Percentiles rank a stretch among this genome's conserved stretches.
phyloP scores from a whole-genome alignment of 2,329 filamentous ascomycete genomes.

The Decorospora gaudefroyi region DNA sequence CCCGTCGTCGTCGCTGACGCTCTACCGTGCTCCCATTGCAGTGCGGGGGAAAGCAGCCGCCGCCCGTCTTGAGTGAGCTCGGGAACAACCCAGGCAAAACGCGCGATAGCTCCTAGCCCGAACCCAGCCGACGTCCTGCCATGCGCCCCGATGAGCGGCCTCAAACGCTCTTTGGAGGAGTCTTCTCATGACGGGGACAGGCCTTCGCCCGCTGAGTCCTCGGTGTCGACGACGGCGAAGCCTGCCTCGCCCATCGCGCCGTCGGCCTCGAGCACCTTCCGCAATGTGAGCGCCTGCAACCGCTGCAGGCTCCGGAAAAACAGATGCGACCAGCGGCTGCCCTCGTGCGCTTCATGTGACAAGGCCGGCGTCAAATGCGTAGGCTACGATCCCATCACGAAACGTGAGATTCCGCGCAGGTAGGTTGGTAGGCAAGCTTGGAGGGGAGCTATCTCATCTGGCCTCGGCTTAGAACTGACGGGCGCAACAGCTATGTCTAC shows the following conservation, averaged over 20 bases:
- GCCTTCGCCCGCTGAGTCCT: slow-evolving; percentile 35
- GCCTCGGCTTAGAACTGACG: slow-evolving; percentile 13
- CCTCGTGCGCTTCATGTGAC: slow-evolving; percentile 87
- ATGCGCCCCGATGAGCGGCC: slow-evolving; percentile 48
- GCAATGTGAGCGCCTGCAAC: slow-evolving; percentile 85
- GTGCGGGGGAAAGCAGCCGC: slow-evolving; percentile 25
- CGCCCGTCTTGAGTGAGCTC: slow-evolving; percentile 5
- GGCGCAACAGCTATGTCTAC: slow-evolving; percentile 74
- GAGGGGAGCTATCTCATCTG: slow-evolving; percentile 2
- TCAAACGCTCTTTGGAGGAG: slow-evolving; percentile 49
- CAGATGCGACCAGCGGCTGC: slow-evolving; percentile 88
- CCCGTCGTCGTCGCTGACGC: slow-evolving; percentile 13
- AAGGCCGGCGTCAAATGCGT: slow-evolving; percentile 92
- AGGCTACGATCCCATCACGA: slow-evolving; percentile 94
- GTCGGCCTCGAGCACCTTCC: slow-evolving; percentile 46
- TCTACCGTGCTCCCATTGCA: slow-evolving; percentile 12
- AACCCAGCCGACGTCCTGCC: slow-evolving; percentile 28
- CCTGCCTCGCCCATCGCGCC: slow-evolving; percentile 39
- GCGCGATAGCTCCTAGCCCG: slow-evolving; percentile 13
- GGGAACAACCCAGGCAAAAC: slow-evolving; percentile 3
- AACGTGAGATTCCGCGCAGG: slow-evolving; percentile 88
- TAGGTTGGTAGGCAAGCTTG: slow-evolving; percentile 7
- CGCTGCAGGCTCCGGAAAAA: slow-evolving; percentile 87
- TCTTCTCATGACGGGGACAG: slow-evolving; percentile 42
- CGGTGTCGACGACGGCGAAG: slow-evolving; percentile 32